phyloP scores from a whole-genome alignment of 495 filamentous ascomycete genomes.

The Ramalina intermedia region DNA sequence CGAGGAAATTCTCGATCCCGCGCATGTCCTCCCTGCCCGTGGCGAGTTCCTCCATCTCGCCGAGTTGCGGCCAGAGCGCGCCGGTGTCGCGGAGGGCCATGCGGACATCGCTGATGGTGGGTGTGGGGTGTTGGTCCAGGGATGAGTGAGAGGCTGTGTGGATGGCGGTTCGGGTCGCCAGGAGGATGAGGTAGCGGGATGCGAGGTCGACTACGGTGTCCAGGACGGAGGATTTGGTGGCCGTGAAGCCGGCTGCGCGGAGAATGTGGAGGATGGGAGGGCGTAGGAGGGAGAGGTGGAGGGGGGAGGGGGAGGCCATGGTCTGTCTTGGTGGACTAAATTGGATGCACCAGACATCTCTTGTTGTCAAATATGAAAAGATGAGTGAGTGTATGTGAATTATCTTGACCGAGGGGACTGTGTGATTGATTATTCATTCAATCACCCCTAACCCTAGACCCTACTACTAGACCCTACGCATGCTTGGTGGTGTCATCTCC shows the following conservation, averaged over 20 bases:
- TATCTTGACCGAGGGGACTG: too few relatives aligned
- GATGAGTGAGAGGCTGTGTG: constrained; percentile 31
- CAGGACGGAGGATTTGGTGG: constrained; percentile 56
- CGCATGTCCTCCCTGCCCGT: constrained; percentile 53
- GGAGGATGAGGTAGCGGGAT: constrained; percentile 53
- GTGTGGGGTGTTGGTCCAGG: background rate
- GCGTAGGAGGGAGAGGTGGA: constrained; percentile 65
- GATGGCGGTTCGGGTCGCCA: constrained; percentile 46
- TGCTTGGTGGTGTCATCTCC: too few relatives aligned
- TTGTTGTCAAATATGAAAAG: background rate
- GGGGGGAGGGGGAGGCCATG: constrained; percentile 13
- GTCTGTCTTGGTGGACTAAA: too few relatives aligned
- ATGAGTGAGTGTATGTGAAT: too few relatives aligned
- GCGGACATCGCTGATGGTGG: constrained; percentile 58
- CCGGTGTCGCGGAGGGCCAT: constrained; percentile 68
- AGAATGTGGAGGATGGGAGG: constrained; percentile 76
- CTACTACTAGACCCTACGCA: too few relatives aligned
- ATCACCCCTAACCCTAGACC: too few relatives aligned
- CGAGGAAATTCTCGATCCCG: constrained; percentile 56
- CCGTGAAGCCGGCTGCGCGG: constrained; percentile 71
- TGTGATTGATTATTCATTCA: too few relatives aligned
- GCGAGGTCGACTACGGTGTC: constrained; percentile 67
- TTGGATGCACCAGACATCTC: background rate
- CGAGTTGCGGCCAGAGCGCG: constrained; percentile 46
- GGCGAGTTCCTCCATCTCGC: constrained; percentile 43